phyloP scores from a whole-genome alignment of 2,329 filamentous ascomycete species.

The Sclerotinia spermophila region DNA sequence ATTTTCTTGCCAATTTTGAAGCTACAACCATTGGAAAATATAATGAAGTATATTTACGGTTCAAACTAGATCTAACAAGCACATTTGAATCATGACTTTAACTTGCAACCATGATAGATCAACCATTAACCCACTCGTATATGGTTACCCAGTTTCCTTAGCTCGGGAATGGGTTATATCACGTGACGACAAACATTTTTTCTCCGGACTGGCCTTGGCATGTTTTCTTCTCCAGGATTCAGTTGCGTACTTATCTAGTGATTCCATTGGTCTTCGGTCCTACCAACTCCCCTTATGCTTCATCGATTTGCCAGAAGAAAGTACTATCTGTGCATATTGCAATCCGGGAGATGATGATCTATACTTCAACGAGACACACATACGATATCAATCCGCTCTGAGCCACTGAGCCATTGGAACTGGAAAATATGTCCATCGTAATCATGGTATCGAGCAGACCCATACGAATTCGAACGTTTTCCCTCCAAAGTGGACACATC shows the following conservation, averaged over 20 bases:
- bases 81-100: not conserved
- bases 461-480: not conserved
- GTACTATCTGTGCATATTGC: not conserved
- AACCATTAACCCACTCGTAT: not conserved
- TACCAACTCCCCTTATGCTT: not conserved
- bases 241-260: not conserved
- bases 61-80: not conserved
- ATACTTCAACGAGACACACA: not conserved
- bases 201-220: not conserved
- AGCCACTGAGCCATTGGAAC: not conserved
- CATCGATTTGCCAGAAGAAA: not conserved
- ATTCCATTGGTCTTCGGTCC: not conserved
- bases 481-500: not conserved
- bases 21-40: not conserved
- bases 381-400: not conserved
- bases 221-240: not conserved
- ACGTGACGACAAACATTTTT: not conserved
- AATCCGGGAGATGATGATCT: slow-evolving; percentile 3
- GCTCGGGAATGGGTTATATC: not conserved
- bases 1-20: not conserved
- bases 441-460: not conserved
- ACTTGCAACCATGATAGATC: not conserved
- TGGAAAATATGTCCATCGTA: not conserved
- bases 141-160: not conserved
- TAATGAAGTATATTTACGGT: not conserved